phyloP scores from a whole-genome alignment of 2,329 filamentous ascomycete genomes.

The Diatrype stigma region DNA sequence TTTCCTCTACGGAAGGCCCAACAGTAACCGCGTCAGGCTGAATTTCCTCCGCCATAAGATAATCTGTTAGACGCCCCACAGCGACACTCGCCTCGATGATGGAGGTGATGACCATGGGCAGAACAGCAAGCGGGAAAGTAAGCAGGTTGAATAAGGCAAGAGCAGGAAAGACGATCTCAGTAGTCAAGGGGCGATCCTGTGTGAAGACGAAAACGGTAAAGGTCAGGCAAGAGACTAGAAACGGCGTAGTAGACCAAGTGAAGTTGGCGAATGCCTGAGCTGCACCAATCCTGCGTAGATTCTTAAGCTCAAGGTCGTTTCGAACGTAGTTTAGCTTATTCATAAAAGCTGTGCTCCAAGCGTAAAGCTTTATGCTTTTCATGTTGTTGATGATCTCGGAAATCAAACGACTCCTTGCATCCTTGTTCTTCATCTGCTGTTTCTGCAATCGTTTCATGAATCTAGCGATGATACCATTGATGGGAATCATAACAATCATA shows the following conservation, averaged over 20 bases:
- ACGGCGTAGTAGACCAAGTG: constrained; percentile 95
- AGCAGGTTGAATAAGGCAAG: constrained; percentile 89
- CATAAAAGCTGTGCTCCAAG: constrained; percentile 96
- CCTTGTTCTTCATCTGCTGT: constrained; percentile 98
- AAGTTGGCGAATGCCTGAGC: constrained; percentile 94
- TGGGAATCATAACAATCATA: constrained; percentile 96
- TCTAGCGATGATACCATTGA: constrained; percentile 87
- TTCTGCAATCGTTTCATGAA: constrained; percentile 95
- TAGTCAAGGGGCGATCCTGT: constrained; percentile 74
- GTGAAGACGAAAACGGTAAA: constrained; percentile 93
- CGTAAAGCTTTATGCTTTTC: constrained; percentile 99
- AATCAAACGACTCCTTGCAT: constrained; percentile 85
- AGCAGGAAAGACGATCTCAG: constrained; percentile 93
- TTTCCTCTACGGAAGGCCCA: constrained; percentile 65
- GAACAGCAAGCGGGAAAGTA: constrained; percentile 86
- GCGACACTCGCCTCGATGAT: constrained; percentile 96
- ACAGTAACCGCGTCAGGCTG: constrained; percentile 76
- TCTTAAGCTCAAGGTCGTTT: constrained; percentile 94
- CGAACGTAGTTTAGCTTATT: constrained; percentile 93
- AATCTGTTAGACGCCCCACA: constrained; percentile 77
- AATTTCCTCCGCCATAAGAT: constrained; percentile 82
- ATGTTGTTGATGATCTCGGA: constrained; percentile 99
- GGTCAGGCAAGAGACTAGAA: constrained; percentile 94
- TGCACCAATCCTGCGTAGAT: constrained; percentile 90
- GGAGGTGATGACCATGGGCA: constrained; percentile 97